Evolutionary conservation across 106 monocot genomes (phyloP).

Genomic region (Platanthera zijinensis): DNA sequence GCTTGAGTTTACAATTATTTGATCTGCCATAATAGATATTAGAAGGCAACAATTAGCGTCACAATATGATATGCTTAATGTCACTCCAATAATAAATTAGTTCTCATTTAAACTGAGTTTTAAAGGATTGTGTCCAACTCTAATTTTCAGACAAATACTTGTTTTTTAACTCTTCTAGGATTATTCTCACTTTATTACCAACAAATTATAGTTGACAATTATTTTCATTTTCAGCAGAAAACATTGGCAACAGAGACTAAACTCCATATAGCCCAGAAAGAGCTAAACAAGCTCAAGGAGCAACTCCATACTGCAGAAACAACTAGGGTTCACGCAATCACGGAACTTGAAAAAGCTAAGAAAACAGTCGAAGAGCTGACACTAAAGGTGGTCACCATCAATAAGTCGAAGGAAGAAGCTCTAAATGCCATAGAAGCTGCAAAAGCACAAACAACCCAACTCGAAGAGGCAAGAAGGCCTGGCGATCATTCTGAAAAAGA

Average conservation of each 20-base stretch:
- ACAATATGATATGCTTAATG: no score
- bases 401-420: slow-evolving; percentile 42
- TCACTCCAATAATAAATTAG: no score
- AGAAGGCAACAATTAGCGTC: no score
- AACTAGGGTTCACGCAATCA: slow-evolving; percentile 32
- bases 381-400: slow-evolving; percentile 26
- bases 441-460: slow-evolving; percentile 27
- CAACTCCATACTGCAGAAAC: slow-evolving; percentile 44
- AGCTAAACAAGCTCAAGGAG: slow-evolving; percentile 50
- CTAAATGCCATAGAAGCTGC: slow-evolving; percentile 40
- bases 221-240: slow-evolving; percentile 15
- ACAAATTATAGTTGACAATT: background rate
- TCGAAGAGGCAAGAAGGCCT: slow-evolving; percentile 20
- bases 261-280: slow-evolving; percentile 53
- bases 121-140: background rate
- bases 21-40: no score
- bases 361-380: slow-evolving; percentile 34
- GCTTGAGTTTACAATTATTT: no score
- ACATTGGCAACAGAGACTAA: slow-evolving; percentile 45
- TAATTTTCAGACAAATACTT: background rate
- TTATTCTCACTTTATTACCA: background rate
- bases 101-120: background rate
- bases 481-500: slow-evolving; percentile 13
- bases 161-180: background rate
- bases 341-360: slow-evolving; percentile 48